Evolutionary conservation across 805 yeast species (phyloP), one percentile per base, ranked within the genome.

Genomic region (Teunomyces funiuensis): DNA sequence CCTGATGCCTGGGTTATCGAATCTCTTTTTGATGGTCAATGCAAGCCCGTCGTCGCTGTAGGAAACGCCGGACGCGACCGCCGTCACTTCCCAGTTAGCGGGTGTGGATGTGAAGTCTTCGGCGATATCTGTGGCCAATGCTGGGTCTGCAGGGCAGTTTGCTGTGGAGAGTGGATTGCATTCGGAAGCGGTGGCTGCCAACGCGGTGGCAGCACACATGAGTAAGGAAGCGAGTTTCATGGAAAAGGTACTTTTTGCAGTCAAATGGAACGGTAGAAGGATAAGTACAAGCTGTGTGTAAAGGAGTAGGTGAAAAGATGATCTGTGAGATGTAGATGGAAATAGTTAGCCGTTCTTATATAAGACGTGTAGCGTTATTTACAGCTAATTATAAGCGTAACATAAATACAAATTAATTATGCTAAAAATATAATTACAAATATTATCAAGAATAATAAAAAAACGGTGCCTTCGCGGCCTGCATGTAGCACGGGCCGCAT

Each of bases 1-100:
- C 50, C 73, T 74, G 41, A 88, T 64, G 5, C 89, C 76, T 3
- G 97, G 97, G 57, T 86, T 85, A 58, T 88, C 93, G 44, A 71
- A 82, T 51, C 83, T 70, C 49, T 82, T 69, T 2, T 75, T 69
- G 29, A 90, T 60, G 1, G 83, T 75, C 51, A 90, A 61, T 28
- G 65, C 55, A 9, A 82, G 63, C n/a, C 97, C 97, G 44, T 43
- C 42, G 19, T 30, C n/a, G 14, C 68, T 50, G 51, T 71, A 74
- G 3, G 57, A 19, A 16, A 65, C 44, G 4, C 69, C 66, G 6
- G 50, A 37, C 7, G 79, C 76, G 7, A 73, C 67, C 23, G 60
- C 51, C 28, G 65, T 64, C 11, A 65, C 65, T 7, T 63, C 54
- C 54, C 79, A 79, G 52, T 71, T 65, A 11, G 65, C 54, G 3